Evolutionary conservation across 768 basidiomycete species (phyloP), one percentile per base, ranked within the genome.

Genomic region (Chalciporus sphaerocephalus): DNA sequence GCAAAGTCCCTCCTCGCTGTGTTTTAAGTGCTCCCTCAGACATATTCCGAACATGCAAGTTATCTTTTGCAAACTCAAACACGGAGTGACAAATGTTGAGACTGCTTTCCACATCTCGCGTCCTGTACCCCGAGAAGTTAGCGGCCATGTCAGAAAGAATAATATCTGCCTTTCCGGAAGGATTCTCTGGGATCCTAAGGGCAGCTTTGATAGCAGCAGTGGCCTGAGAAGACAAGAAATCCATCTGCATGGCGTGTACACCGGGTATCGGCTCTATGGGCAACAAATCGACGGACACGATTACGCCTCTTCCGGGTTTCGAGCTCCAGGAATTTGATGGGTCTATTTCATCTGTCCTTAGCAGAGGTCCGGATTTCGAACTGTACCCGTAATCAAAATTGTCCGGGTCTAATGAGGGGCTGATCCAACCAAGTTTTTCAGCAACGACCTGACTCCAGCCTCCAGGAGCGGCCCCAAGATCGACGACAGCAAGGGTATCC

Each of bases 401-500:
- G 33, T 33, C 44, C 16, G 33, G 22, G 33, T 48, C 42, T 34
- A 46, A 24, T 18, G 40, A 22, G 25, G 48, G 38, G 21, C 56
- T 48, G 24, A 52, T 54, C 74, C 77, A 80, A 3, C 83, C 81
- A n/a, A 89, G 60, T 45, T 78, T 75, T 24, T 71, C 72, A 0
- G 80, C 76, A 12, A 80, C 82, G 10, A 92, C 92, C 59, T 96
- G 93, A 40, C 85, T 87, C 94, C 95, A 98, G 0, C 92, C 92
- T 0, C 93, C 93, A 0, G 94, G 95, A 0, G 92, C 90, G 0
- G 89, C 89, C 13, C 95, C 94, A 17, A 96, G 77, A 65, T 96
- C 94, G 1, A 94, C 80, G 0, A 95, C 80, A 15, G 76, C 72
- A 2, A 63, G 71, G 5, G 86, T 78, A 43, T 85, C 74, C 20